These are phyloP conservation scores for Maudiozyma saulgeensis DNA, from an alignment of 805 yeast genomes.

Conservation along the genomic window DNA sequence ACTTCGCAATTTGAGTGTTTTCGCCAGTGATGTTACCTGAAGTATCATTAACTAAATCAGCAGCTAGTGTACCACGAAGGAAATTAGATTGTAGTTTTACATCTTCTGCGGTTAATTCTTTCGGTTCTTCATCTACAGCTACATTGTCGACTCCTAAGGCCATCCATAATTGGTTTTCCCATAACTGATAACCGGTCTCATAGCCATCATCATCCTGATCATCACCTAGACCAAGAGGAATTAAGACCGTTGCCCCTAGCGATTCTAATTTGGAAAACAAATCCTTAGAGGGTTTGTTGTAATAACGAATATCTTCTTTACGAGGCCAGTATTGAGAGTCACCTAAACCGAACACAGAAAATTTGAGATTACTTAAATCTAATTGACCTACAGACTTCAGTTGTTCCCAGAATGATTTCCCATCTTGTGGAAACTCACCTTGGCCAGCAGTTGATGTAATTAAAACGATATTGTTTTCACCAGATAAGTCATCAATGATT, in stretches of 20 bases:
- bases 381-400: constrained; percentile 52
- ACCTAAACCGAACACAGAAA: constrained; percentile 85
- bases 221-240: constrained; percentile 82
- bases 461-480: constrained; percentile 52
- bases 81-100: constrained; percentile 81
- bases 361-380: constrained; percentile 50
- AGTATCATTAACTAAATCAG: constrained; percentile 66
- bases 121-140: constrained; percentile 81
- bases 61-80: constrained; percentile 87
- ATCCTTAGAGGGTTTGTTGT: constrained; percentile 83
- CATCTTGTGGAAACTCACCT: constrained; percentile 84
- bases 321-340: constrained; percentile 97
- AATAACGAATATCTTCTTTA: constrained; percentile 87
- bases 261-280: constrained; percentile 52
- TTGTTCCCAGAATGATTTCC: constrained; percentile 65
- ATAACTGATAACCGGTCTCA: constrained; percentile 78
- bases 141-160: constrained; percentile 78
- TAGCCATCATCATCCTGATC: constrained; percentile 97
- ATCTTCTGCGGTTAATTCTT: constrained; percentile 89
- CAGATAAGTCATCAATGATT: constrained; percentile 62
- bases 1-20: constrained; percentile 90
- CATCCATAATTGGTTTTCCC: constrained; percentile 82
- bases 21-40: constrained; percentile 87
- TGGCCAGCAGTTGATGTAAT: constrained; percentile 91
- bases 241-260: constrained; percentile 64